Conservation (phyloP, 768 basidiomycete species). For the Amanita molliuscula region DNA sequence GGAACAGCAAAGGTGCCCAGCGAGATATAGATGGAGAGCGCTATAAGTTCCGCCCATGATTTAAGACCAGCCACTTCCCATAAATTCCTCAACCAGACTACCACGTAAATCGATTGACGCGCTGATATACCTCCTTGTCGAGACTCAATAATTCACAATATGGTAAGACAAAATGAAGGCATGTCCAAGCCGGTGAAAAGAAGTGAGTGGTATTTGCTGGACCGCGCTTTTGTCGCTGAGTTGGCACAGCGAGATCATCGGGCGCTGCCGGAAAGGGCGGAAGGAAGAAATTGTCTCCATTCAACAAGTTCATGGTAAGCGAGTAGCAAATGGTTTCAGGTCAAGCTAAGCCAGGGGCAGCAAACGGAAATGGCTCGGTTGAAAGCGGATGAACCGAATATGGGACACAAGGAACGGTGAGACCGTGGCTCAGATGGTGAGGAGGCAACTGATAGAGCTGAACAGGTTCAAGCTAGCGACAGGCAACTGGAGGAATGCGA, state of each 20-base stretch:
- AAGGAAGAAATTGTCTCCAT: conserved; percentile 59
- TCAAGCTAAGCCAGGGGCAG: conserved; percentile 19
- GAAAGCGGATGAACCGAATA: conserved; percentile 65
- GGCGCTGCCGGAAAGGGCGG: conserved; percentile 20
- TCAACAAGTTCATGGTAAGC: conserved; percentile 64
- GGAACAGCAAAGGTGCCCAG: conserved; percentile 25
- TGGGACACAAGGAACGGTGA: conserved; percentile 67
- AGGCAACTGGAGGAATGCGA: conserved; percentile 67
- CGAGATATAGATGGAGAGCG: conserved; percentile 16
- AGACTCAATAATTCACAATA: neutral
- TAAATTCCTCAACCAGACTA: conserved; percentile 23
- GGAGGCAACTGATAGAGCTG: neutral
- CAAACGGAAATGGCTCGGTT: conserved; percentile 71
- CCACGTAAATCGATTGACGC: neutral
- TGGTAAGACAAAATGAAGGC: conserved; percentile 7
- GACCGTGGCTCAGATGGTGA: conserved; percentile 8
- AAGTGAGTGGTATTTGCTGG: conserved; percentile 26
- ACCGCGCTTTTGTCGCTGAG: neutral
- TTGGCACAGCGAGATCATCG: conserved; percentile 36
- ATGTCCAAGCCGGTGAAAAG: conserved; percentile 42
- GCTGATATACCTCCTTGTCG: neutral
- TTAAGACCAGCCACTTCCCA: conserved; percentile 29
- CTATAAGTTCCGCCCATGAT: conserved; percentile 56
- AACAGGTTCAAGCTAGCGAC: conserved; percentile 64
- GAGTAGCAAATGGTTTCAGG: neutral